Base-by-base conservation (phyloP, 305 asterid genomes). In the Fraxinus albicans region DNA sequence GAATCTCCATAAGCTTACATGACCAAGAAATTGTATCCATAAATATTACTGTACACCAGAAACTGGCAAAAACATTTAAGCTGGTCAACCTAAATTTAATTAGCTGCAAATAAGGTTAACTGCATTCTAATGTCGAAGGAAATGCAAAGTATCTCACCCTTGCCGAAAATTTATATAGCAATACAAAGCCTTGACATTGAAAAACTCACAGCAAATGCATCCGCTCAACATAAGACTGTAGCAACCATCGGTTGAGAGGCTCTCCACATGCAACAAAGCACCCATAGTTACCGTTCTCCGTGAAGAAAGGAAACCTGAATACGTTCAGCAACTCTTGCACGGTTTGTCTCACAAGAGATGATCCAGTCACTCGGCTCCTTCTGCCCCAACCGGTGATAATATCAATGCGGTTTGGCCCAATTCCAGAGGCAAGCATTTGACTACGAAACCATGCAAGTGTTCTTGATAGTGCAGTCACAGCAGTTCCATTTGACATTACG, bases 301-400 rank as follows among this genome's bases (percentile, higher is more conserved):
- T 87, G 27, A 88, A 87, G 73, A 96, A 96, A 0, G 99, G 99
- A 73, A 90, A 96, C 44, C 90, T 83, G n/a, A 96, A 93, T 85
- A 88, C 79, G 69, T 88, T 86, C 29, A 96, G 95, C 90, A 94
- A 83, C 21, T 96, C 94, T 53, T 89, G 89, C 19, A 96, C 98
- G 0, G 99, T 86, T 80, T 93, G 94, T 72, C 97, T 89, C 84
- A 96, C 99, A 76, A 96, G 73, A 50, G 99, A 96, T 0, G 97
- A 50, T 1, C 99, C 99, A 0, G 99, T 94, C 67, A 96, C 95
- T 86, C 98, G 80, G 81, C 99, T 96, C 90, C 98, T 84, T 12
- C 98, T 88, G 15, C 99, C 99, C 99, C 99, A 96, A 5, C 99
- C 99, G 0, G 99, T 96, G 73, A 94, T 93, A 25, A 96, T 96